Evolutionary conservation across 768 basidiomycete genomes (phyloP), one percentile per base, ranked within the genome.

Genomic region (Tephrocybe sp.): DNA sequence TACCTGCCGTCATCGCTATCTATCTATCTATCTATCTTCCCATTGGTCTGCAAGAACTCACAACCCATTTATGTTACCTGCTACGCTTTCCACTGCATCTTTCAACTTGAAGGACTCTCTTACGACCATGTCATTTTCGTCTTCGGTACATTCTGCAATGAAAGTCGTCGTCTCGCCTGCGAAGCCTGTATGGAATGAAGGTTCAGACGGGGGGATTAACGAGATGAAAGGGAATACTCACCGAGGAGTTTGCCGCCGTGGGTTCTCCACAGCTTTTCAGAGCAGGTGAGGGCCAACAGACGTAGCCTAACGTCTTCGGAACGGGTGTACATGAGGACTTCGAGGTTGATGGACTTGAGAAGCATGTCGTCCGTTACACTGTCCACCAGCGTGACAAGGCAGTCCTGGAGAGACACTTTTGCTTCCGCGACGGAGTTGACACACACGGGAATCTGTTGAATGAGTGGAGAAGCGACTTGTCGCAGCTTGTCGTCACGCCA

Each of bases 401-500:
- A 79, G 8, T 80, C 74, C 50, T 73, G 76, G 44, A 79, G 66
- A 4, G 73, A 59, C 11, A 62, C 32, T 56, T 71, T 76, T 26
- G 68, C 70, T 15, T 75, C 72, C 2, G 62, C 25, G 47, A 59
- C 57, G 55, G 77, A 55, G 44, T 57, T 63, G 18, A 75, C 64
- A 42, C 76, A 76, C 9, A 81, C 69, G 4, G 81, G 69, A 15
- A 92, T 71, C 66, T 97, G 94, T 12, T 77, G 71, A 5, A 89
- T 73, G 25, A 94, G 55, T 1, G 79, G 70, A 5, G 78, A 67
- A 5, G 81, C 64, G 6, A 95, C 69, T 46, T 81, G 78, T 7
- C 82, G 76, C 19, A 92, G 65, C 55, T 87, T 88, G 60, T 91
- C 86, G 54, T 91, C 87, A 3, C 89, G 83, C 95, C 95, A 98